These are phyloP conservation scores for Xylariomycetidae sp. DNA, from an alignment of 2,329 filamentous ascomycete genomes.

Conservation along the genomic window DNA sequence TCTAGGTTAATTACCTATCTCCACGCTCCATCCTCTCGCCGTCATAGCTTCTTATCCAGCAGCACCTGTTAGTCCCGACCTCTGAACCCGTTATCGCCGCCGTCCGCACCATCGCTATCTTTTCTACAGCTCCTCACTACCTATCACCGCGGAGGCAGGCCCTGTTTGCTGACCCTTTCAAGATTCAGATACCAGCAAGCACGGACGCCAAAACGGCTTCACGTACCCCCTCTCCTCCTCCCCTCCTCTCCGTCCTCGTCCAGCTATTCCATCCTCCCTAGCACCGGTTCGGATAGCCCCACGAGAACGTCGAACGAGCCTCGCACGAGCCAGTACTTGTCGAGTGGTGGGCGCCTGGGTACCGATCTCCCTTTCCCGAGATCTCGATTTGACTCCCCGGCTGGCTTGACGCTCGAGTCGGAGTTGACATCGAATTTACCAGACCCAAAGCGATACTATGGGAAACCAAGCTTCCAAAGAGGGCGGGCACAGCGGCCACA, in stretches of 20 bases:
- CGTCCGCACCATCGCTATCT: constrained; percentile 10
- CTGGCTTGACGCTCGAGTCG: no score
- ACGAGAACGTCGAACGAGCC: no score
- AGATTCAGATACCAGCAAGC: constrained; percentile 37
- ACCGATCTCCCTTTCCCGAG: constrained; percentile 15
- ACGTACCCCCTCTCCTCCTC: constrained; percentile 37
- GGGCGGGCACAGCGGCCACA: constrained; percentile 44
- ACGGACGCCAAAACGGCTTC: constrained; percentile 44
- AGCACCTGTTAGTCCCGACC: constrained; percentile 14
- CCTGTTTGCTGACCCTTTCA: no score
- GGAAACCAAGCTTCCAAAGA: constrained; percentile 69
- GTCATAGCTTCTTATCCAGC: constrained; percentile 20
- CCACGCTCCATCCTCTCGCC: constrained; percentile 10
- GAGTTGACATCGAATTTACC: no score
- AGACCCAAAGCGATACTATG: constrained; percentile 40
- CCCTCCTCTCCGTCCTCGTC: constrained; percentile 43
- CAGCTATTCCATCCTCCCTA: constrained; percentile 50
- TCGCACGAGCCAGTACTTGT: no score
- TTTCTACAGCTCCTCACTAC: no score
- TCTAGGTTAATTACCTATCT: constrained; percentile 18
- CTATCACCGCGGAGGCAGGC: no score
- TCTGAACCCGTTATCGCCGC: constrained; percentile 22
- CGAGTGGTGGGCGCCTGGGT: constrained; percentile 21
- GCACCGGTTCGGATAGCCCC: constrained; percentile 18
- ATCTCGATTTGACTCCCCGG: no score